Evolutionary conservation across 106 monocot species (phyloP).

Genomic region (Dioscorea zingiberensis): DNA sequence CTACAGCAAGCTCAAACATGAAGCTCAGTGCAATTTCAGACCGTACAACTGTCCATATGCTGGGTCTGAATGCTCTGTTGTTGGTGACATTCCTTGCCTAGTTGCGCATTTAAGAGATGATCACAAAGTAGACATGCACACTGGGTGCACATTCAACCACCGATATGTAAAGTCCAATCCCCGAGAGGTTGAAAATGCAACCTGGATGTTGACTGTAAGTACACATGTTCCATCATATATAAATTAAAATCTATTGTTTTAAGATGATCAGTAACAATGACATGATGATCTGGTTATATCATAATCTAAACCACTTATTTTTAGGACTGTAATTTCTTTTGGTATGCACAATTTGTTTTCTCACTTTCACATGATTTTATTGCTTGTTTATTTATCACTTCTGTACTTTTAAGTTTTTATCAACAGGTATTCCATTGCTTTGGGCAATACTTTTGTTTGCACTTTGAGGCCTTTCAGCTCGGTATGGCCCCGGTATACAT

Average conservation of each 20-base stretch:
- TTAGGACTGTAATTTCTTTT: no score
- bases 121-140: neutral
- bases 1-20: conserved; percentile 1
- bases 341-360: no score
- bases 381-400: no score
- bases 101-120: neutral
- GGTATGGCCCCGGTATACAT: neutral
- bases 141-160: conserved; percentile 1
- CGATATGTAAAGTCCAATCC: neutral
- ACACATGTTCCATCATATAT: neutral
- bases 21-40: neutral
- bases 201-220: conserved; percentile 1
- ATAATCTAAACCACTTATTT: no score
- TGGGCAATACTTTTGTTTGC: neutral
- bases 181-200: conserved; percentile 1
- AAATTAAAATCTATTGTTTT: no score
- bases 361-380: no score
- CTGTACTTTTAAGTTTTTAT: no score
- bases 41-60: neutral
- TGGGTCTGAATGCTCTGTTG: neutral
- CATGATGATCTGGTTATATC: no score
- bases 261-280: no score
- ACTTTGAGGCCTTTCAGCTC: conserved; percentile 1
- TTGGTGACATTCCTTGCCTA: neutral
- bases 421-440: neutral